Evolutionary conservation across 768 basidiomycete genomes (phyloP).

Genomic region (Podaxis carcinomalis): DNA sequence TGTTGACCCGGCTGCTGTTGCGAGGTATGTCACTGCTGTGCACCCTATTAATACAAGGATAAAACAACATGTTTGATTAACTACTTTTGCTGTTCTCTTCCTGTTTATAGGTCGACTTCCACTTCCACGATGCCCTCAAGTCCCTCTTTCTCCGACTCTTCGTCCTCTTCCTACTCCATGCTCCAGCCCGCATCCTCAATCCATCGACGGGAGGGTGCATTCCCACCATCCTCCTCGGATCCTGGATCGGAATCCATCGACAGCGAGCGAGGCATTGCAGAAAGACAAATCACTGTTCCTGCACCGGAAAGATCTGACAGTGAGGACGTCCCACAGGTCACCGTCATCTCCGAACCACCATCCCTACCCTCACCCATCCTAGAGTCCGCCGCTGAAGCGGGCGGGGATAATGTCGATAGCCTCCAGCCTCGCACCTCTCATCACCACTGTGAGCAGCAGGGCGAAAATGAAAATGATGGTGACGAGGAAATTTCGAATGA

Average conservation of each 20-base stretch:
- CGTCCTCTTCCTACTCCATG: conserved; percentile 19
- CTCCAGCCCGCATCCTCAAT: conserved; percentile 26
- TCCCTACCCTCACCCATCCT: conserved; percentile 7
- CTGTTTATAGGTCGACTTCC: conserved; percentile 7
- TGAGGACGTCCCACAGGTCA: conserved; percentile 5
- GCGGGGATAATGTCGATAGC: not conserved
- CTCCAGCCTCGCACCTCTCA: not conserved
- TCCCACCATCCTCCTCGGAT: conserved; percentile 7
- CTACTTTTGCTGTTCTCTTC: not conserved
- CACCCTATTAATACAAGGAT: not conserved
- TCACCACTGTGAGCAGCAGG: not conserved
- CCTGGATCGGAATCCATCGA: conserved; percentile 3
- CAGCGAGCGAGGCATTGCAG: not conserved
- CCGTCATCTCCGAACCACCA: conserved; percentile 1
- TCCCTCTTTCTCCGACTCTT: conserved; percentile 11
- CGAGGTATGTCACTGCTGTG: conserved; percentile 6
- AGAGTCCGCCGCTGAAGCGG: conserved; percentile 1
- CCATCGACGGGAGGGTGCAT: conserved; percentile 15
- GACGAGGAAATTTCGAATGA: conserved; percentile 1
- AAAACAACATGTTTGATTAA: not conserved
- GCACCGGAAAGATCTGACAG: not conserved
- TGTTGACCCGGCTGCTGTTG: not conserved
- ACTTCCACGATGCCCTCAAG: conserved; percentile 4
- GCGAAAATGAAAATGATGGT: not conserved
- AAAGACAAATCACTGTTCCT: not conserved